Percentiles rank a stretch among this genome's conserved stretches.
phyloP scores from a whole-genome alignment of 345 rosid genomes.

The Salix exigua region DNA sequence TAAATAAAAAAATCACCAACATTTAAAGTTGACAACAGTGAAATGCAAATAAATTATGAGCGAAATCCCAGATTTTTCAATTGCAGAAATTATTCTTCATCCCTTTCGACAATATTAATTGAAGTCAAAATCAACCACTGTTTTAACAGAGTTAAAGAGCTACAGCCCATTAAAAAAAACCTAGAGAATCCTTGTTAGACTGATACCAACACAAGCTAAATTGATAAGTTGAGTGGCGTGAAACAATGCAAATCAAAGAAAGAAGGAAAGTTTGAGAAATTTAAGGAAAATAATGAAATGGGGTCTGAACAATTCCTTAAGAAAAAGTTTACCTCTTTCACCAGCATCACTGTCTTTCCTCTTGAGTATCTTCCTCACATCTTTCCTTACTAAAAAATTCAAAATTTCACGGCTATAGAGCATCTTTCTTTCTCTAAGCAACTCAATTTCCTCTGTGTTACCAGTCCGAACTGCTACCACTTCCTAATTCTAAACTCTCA shows the following conservation, averaged over 20 bases:
- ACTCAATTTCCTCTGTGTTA: background rate
- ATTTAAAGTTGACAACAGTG: background rate
- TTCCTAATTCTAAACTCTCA: background rate
- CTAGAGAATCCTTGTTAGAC: background rate
- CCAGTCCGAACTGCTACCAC: background rate
- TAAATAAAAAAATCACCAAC: background rate
- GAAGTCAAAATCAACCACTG: background rate
- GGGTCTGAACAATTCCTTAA: background rate
- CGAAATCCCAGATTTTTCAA: background rate
- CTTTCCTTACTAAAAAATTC: constrained; percentile 45
- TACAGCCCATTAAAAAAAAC: background rate
- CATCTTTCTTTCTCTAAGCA: constrained; percentile 18
- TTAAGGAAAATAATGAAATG: background rate
- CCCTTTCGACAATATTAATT: background rate
- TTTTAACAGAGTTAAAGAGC: background rate
- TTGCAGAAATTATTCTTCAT: background rate
- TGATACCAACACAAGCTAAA: background rate
- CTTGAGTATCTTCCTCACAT: constrained; percentile 77
- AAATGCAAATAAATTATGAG: background rate
- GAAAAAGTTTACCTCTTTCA: constrained; percentile 42
- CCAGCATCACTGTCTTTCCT: constrained; percentile 95
- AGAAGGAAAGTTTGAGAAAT: background rate
- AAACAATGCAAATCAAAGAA: background rate
- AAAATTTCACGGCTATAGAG: constrained; percentile 38
- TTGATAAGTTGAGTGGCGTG: background rate